phyloP scores from a whole-genome alignment of 345 rosid species.

The Dimocarpus longan region DNA sequence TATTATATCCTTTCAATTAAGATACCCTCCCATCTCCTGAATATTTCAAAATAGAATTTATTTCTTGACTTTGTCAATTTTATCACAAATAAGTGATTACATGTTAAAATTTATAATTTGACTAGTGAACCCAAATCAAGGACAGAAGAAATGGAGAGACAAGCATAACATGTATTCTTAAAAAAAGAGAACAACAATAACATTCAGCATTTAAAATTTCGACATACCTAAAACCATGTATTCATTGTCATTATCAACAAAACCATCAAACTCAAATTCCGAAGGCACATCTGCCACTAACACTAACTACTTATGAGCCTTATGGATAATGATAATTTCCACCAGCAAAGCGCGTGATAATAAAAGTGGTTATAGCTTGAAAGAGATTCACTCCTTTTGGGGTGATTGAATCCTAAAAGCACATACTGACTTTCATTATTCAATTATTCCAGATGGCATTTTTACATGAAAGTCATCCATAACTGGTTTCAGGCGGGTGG shows the following conservation, averaged over 20 bases:
- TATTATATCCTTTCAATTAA: background rate
- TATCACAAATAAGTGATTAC: background rate
- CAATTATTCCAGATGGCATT: constrained; percentile 1
- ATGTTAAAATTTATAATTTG: constrained; percentile 1
- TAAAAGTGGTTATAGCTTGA: background rate
- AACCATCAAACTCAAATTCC: background rate
- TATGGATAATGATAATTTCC: background rate
- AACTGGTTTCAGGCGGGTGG: background rate
- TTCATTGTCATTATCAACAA: background rate
- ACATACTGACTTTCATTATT: background rate
- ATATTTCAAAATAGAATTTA: background rate
- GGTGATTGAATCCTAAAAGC: background rate
- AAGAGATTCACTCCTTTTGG: constrained; percentile 1
- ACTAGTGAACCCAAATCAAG: background rate
- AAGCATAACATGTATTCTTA: background rate
- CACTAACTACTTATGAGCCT: background rate
- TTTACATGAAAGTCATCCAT: background rate
- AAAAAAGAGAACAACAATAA: background rate
- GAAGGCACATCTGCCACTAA: background rate
- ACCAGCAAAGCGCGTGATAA: background rate
- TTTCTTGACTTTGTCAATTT: background rate
- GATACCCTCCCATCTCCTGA: background rate
- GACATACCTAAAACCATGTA: background rate
- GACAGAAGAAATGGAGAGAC: background rate
- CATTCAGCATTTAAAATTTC: background rate